phyloP scores from a whole-genome alignment of 2,329 filamentous ascomycete species.

The Ampelomyces quisqualis region DNA sequence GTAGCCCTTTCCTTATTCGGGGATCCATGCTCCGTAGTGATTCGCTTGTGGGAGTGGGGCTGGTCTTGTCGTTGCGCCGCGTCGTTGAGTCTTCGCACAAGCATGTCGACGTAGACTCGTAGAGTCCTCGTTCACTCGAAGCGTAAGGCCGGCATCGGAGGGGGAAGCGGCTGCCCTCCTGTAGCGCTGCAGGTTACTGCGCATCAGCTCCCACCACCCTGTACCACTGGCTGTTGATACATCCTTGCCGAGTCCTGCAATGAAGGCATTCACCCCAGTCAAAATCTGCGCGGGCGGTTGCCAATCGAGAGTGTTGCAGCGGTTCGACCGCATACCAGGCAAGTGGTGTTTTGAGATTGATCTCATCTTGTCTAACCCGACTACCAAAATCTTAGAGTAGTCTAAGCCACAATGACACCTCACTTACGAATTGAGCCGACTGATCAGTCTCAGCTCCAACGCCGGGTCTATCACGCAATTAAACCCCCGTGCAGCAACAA shows the following conservation, averaged over 20 bases:
- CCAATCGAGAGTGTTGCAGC: conserved; percentile 23
- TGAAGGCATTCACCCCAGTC: conserved; percentile 7
- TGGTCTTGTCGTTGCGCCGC: conserved; percentile 3
- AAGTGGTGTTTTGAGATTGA: conserved; percentile 16
- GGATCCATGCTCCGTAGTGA: too few relatives aligned
- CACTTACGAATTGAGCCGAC: conserved; percentile 20
- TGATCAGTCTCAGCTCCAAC: conserved; percentile 16
- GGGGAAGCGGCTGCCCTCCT: background rate
- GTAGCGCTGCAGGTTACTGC: background rate
- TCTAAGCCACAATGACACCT: conserved; percentile 31
- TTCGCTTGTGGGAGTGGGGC: background rate
- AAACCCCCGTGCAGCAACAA: conserved; percentile 7
- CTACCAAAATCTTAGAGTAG: conserved; percentile 6
- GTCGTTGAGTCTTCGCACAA: conserved; percentile 3
- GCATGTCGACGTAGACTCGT: background rate
- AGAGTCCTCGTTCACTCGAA: background rate
- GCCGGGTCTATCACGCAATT: conserved; percentile 11
- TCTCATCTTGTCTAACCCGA: conserved; percentile 19
- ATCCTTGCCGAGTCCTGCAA: too few relatives aligned
- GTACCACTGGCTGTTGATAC: too few relatives aligned
- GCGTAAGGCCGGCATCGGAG: background rate
- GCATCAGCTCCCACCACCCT: too few relatives aligned
- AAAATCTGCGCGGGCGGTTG: conserved; percentile 17
- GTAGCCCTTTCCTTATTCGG: too few relatives aligned
- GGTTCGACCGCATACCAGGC: conserved; percentile 26